A percentile compares a stretch with the other conserved stretches of the same genome.
Evolutionary conservation across 164 flowering plant species (phyloP).

Genomic region (Brasenia schreberi): DNA sequence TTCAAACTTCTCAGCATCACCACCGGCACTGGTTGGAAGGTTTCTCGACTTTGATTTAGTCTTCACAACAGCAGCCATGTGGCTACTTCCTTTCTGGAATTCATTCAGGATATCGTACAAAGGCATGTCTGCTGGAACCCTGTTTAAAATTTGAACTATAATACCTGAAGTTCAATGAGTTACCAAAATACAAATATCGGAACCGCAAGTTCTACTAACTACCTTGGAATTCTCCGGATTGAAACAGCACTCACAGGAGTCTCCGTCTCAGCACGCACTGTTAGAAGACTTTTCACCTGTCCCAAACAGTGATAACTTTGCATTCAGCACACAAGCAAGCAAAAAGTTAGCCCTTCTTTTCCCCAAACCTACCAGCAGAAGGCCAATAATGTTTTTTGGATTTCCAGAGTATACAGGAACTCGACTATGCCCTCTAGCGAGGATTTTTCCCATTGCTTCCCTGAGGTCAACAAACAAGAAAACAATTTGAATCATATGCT

Average conservation of each 20-base stretch:
- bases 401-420: constrained; percentile 97
- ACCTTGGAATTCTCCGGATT: constrained; percentile 94
- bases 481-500: no score
- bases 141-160: constrained; percentile 12
- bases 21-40: constrained; percentile 9
- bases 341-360: neutral
- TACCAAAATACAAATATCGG: neutral
- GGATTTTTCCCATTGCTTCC: constrained; percentile 98
- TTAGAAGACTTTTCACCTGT: constrained; percentile 94
- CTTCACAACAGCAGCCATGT: constrained; percentile 99
- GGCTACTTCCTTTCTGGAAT: constrained; percentile 97
- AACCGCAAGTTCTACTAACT: neutral
- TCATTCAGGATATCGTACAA: constrained; percentile 91
- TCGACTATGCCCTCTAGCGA: constrained; percentile 98
- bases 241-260: constrained; percentile 97
- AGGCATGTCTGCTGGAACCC: constrained; percentile 99
- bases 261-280: constrained; percentile 94
- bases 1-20: constrained; percentile 32
- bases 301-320: neutral
- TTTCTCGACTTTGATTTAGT: constrained; percentile 30
- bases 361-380: constrained; percentile 53
- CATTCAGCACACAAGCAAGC: neutral
- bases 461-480: constrained; percentile 18
- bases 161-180: neutral
- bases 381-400: constrained; percentile 87